Evolutionary conservation across 2,329 filamentous ascomycete species (phyloP).

Genomic region (Sporothrix dimorphospora): DNA sequence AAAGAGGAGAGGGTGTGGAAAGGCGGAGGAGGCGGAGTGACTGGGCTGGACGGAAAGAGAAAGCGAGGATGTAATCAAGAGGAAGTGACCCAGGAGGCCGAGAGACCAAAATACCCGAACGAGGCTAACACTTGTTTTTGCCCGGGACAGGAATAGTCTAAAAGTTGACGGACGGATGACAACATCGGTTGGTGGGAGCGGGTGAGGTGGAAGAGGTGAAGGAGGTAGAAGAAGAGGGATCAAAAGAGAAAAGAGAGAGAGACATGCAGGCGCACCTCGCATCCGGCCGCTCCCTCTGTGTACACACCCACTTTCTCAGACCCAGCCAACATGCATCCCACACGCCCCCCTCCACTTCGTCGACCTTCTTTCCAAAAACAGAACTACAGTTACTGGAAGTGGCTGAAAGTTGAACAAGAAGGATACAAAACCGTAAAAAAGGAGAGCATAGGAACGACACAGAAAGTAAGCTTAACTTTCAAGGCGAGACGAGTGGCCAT

Average conservation of each 20-base stretch:
- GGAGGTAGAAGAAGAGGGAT: not conserved
- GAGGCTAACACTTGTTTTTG: not conserved
- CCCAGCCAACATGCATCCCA: not conserved
- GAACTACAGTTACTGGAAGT: not conserved
- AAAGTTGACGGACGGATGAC: not conserved
- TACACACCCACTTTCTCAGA: not conserved
- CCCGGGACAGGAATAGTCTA: no score
- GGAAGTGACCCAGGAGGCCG: not conserved
- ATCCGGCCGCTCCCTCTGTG: constrained; percentile 2
- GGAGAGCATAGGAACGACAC: not conserved
- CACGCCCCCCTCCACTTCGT: not conserved
- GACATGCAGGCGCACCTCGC: constrained; percentile 15
- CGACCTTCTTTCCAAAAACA: not conserved
- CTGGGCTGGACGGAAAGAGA: not conserved
- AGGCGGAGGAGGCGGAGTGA: not conserved
- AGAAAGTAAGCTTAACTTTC: not conserved
- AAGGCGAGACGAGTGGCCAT: not conserved
- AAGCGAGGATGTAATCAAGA: not conserved
- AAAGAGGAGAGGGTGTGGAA: not conserved
- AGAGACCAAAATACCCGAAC: not conserved
- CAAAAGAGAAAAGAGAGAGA: not conserved
- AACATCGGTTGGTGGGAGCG: not conserved
- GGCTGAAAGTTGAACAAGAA: not conserved
- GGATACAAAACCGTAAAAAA: not conserved
- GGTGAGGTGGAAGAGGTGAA: not conserved